phyloP scores from a whole-genome alignment of 2,329 filamentous ascomycete genomes.

The Ophiostoma tasmaniense region DNA sequence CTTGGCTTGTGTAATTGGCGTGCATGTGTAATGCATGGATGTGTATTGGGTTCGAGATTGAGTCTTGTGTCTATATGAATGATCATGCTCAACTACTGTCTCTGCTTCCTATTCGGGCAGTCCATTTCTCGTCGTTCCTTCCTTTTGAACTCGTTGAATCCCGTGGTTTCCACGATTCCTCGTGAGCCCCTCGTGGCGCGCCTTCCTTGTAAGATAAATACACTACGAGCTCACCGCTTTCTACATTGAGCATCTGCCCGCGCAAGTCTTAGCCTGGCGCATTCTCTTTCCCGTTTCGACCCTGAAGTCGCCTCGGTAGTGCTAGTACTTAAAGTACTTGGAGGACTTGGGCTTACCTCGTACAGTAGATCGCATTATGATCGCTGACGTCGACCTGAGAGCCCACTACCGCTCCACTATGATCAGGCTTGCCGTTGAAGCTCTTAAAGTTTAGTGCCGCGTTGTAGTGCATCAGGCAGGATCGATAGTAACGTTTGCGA shows the following conservation, averaged over 20 bases:
- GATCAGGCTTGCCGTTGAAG: too few species aligned
- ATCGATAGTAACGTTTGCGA: neutral
- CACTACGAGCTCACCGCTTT: neutral
- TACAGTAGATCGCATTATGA: neutral
- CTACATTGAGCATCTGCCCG: neutral
- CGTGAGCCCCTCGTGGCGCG: too few species aligned
- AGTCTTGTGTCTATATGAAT: too few species aligned
- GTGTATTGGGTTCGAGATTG: neutral
- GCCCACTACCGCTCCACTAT: neutral
- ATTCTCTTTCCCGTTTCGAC: slow-evolving; percentile 7
- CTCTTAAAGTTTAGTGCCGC: too few species aligned
- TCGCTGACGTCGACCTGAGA: neutral
- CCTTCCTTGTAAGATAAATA: neutral
- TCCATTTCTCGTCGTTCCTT: neutral
- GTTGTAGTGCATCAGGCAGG: neutral
- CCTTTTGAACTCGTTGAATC: too few species aligned
- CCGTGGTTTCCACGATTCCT: too few species aligned
- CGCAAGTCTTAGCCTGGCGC: neutral
- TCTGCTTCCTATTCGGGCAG: neutral
- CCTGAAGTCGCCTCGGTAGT: neutral
- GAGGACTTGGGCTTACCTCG: too few species aligned
- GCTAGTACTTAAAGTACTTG: neutral
- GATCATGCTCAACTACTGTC: too few species aligned
- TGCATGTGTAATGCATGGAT: neutral
- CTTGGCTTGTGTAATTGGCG: neutral